Percentiles rank a stretch among this genome's conserved stretches.
phyloP scores from a whole-genome alignment of 139 green algal genomes.

The Nannochloris sp. region DNA sequence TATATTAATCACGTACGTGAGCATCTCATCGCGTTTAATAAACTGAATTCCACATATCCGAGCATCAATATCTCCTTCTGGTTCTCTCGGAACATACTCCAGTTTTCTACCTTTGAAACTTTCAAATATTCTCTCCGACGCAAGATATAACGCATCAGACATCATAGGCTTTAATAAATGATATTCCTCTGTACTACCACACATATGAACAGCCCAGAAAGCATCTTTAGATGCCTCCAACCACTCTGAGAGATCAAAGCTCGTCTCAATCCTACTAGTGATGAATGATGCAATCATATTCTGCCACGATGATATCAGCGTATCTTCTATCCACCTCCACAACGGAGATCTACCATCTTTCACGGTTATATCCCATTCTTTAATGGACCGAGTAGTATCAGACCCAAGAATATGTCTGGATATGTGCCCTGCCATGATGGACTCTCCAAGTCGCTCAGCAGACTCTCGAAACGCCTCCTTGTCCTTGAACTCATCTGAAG shows the following conservation, averaged over 20 bases:
- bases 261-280: conserved; percentile 1
- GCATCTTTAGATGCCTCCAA: conserved; percentile 23
- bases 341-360: conserved; percentile 2
- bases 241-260: conserved; percentile 17
- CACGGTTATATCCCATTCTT: background rate
- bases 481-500: too few relatives aligned
- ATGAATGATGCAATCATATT: conserved; percentile 9
- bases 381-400: background rate
- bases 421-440: too few relatives aligned
- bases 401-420: too few relatives aligned
- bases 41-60: conserved; percentile 8
- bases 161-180: conserved; percentile 12
- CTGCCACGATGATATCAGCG: background rate
- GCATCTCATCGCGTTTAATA: background rate
- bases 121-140: conserved; percentile 1
- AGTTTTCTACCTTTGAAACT: conserved; percentile 5
- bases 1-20: background rate
- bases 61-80: conserved; percentile 6
- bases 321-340: background rate
- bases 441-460: too few relatives aligned
- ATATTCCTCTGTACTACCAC: conserved; percentile 17
- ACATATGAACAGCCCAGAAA: conserved; percentile 11
- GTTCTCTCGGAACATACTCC: conserved; percentile 3
- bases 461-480: too few relatives aligned
- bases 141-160: conserved; percentile 10